Evolutionary conservation across 257 asterid species (phyloP).

Genomic region (Nicotiana knightiana): DNA sequence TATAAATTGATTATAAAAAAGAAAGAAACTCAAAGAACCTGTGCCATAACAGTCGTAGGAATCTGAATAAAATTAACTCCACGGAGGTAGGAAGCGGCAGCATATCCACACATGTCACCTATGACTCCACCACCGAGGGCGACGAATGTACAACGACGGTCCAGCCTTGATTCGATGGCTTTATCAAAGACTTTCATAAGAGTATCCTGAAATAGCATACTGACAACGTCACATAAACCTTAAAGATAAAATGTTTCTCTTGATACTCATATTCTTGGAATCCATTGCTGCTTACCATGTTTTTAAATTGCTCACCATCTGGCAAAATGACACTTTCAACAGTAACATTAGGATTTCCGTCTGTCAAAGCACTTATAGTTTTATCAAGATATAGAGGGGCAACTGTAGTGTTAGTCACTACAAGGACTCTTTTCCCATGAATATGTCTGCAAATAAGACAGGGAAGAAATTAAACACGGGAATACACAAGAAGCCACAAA

Average conservation of each 20-base stretch:
- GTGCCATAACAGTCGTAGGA: slow-evolving; percentile 99
- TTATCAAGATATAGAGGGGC: slow-evolving; percentile 87
- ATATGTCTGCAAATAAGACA: slow-evolving; percentile 57
- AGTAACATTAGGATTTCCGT: slow-evolving; percentile 67
- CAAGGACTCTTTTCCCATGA: slow-evolving; percentile 91
- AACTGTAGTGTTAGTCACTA: slow-evolving; percentile 85
- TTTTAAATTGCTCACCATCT: slow-evolving; percentile 85
- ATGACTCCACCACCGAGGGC: slow-evolving; percentile 99
- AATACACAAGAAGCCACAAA: background rate
- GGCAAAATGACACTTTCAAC: slow-evolving; percentile 90
- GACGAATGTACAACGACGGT: slow-evolving; percentile 85
- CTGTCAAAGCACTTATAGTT: slow-evolving; percentile 75
- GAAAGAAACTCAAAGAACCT: slow-evolving; percentile 40
- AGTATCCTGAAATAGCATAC: slow-evolving; percentile 53
- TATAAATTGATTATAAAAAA: background rate
- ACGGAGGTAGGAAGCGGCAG: slow-evolving; percentile 94
- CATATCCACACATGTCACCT: slow-evolving; percentile 99
- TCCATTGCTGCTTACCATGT: slow-evolving; percentile 59
- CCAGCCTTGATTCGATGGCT: slow-evolving; percentile 89
- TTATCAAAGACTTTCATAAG: slow-evolving; percentile 92
- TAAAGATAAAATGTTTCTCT: slow-evolving; percentile 7
- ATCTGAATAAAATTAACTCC: slow-evolving; percentile 98
- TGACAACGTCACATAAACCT: slow-evolving; percentile 8
- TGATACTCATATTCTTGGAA: background rate
- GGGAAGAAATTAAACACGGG: background rate